These are phyloP conservation scores for Cajanus cajan DNA, from an alignment of 306 rosid genomes.

Conservation along the genomic window DNA sequence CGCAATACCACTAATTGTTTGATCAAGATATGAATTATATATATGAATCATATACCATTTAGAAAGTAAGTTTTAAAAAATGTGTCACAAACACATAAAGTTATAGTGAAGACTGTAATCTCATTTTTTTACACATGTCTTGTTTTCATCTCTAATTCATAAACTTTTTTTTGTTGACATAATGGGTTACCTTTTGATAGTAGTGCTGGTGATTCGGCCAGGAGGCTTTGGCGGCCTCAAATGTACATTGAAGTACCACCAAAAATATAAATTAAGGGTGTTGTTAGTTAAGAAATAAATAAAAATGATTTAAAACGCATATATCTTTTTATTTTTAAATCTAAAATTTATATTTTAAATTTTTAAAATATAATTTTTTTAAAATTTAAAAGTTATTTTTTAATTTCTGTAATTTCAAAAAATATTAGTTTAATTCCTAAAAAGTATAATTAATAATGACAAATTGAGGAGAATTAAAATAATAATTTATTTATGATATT, in stretches of 20 bases:
- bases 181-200: constrained; percentile 14
- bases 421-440: too few species aligned
- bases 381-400: too few species aligned
- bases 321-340: too few species aligned
- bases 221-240: constrained; percentile 19
- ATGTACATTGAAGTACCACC: background rate
- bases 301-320: too few species aligned
- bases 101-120: constrained; percentile 5
- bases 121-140: constrained; percentile 36
- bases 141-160: background rate
- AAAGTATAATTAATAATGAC: too few species aligned
- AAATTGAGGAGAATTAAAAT: too few species aligned
- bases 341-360: too few species aligned
- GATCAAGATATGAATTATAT: constrained; percentile 11
- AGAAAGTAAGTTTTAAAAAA: background rate
- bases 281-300: too few species aligned
- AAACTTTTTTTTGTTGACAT: background rate
- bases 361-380: too few species aligned
- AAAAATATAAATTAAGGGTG: background rate
- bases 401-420: too few species aligned
- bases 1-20: constrained; percentile 52
- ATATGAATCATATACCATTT: constrained; percentile 31
- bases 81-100: background rate
- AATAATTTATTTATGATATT: too few species aligned
- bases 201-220: constrained; percentile 35